phyloP scores from a whole-genome alignment of 139 green algal species.

The Diplosphaera chodatii region DNA sequence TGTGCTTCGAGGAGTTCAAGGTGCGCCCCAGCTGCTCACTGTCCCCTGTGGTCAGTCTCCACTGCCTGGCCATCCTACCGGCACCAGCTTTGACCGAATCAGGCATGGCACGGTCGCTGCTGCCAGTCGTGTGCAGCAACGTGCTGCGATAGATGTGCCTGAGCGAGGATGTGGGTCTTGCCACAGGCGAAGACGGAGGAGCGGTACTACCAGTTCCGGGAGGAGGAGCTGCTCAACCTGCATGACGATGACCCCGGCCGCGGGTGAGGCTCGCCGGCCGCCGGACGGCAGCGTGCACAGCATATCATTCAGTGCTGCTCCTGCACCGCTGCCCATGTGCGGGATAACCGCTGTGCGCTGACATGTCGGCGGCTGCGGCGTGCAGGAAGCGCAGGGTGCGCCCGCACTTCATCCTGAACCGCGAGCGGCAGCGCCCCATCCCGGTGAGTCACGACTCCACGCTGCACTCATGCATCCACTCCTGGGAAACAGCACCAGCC shows the following conservation, averaged over 20 bases:
- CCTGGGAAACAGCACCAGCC: too few species aligned
- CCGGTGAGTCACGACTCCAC: too few species aligned
- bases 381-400: neutral
- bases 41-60: too few species aligned
- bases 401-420: neutral
- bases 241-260: conserved; percentile 17
- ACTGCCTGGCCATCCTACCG: neutral
- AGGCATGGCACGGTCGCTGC: too few species aligned
- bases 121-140: neutral
- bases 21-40: neutral
- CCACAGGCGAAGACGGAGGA: conserved; percentile 24
- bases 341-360: too few species aligned
- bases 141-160: neutral
- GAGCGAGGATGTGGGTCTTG: too few species aligned
- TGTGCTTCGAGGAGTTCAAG: conserved; percentile 20
- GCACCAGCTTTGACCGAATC: too few species aligned
- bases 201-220: conserved; percentile 34
- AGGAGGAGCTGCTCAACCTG: conserved; percentile 13
- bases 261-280: conserved; percentile 2
- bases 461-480: too few species aligned
- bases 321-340: too few species aligned
- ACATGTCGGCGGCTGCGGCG: neutral
- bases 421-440: neutral
- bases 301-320: too few species aligned
- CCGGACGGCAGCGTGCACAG: too few species aligned